phyloP scores from a whole-genome alignment of 1,284 basidiomycete genomes.

The Cutaneotrichosporon mucoides region DNA sequence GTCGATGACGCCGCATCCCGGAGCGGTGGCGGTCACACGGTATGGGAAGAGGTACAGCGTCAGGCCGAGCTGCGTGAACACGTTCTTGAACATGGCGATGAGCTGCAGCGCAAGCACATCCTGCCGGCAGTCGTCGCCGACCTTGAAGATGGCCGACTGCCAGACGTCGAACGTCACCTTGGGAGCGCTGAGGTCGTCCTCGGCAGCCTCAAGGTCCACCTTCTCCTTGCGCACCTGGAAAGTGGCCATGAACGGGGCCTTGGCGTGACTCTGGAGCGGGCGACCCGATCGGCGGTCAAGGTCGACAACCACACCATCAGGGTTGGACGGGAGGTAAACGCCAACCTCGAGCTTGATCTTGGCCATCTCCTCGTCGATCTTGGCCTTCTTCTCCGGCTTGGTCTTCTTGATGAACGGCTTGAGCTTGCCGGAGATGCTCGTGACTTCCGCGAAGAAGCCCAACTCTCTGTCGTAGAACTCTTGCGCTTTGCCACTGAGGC shows the following conservation, averaged over 20 bases:
- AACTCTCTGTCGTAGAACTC: constrained; percentile 95
- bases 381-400: constrained; percentile 94
- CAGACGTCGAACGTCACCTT: constrained; percentile 79
- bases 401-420: constrained; percentile 95
- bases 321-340: constrained; percentile 96
- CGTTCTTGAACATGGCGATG: constrained; percentile 99
- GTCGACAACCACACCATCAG: constrained; percentile 92
- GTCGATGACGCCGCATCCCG: constrained; percentile 97
- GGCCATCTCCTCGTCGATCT: constrained; percentile 99
- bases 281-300: constrained; percentile 95
- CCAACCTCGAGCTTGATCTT: constrained; percentile 89
- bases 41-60: constrained; percentile 94
- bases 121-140: constrained; percentile 98
- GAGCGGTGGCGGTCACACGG: constrained; percentile 92
- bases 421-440: constrained; percentile 94
- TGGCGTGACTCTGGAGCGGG: constrained; percentile 95
- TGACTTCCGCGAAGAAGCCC: constrained; percentile 92
- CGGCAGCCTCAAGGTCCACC: constrained; percentile 11
- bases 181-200: constrained; percentile 46
- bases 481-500: constrained; percentile 85
- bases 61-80: constrained; percentile 81
- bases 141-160: constrained; percentile 99
- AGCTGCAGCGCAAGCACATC: constrained; percentile 94
- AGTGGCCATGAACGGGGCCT: constrained; percentile 99
- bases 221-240: constrained; percentile 90